A percentile compares a stretch with the other conserved stretches of the same genome.
Conservation (phyloP, 441 rosid genomes). For the Adansonia madagascariensis region DNA sequence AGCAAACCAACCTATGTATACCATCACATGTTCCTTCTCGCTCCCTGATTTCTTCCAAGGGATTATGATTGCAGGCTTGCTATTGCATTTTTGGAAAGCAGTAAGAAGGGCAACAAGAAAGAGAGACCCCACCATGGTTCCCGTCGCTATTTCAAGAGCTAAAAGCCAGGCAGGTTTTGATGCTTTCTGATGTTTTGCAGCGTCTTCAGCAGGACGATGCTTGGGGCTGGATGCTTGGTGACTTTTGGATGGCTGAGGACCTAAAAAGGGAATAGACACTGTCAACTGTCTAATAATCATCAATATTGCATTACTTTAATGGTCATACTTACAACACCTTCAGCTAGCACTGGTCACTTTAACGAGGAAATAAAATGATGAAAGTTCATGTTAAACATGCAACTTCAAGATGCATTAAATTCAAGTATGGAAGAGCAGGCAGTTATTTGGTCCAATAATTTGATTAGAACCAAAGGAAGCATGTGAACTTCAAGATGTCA, state of each 20-base stretch:
- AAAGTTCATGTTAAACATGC: conserved; percentile 18
- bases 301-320: conserved; percentile 2
- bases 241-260: conserved; percentile 46
- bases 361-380: neutral
- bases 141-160: conserved; percentile 82
- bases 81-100: conserved; percentile 70
- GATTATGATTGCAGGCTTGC: conserved; percentile 80
- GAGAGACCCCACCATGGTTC: conserved; percentile 77
- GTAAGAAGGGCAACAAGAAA: conserved; percentile 65
- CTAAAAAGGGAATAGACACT: conserved; percentile 40
- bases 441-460: neutral
- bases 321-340: conserved; percentile 17
- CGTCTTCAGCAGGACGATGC: conserved; percentile 49
- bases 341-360: conserved; percentile 9
- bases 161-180: conserved; percentile 85
- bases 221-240: conserved; percentile 47
- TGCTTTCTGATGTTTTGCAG: conserved; percentile 51
- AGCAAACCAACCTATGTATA: conserved; percentile 71
- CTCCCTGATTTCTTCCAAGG: conserved; percentile 97
- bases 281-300: conserved; percentile 24
- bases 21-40: conserved; percentile 70
- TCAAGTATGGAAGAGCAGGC: neutral
- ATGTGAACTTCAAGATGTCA: neutral
- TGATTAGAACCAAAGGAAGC: neutral
- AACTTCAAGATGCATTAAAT: neutral